phyloP scores from a whole-genome alignment of 225 moss, liverwort and hornwort genomes.

The Asterella californica region DNA sequence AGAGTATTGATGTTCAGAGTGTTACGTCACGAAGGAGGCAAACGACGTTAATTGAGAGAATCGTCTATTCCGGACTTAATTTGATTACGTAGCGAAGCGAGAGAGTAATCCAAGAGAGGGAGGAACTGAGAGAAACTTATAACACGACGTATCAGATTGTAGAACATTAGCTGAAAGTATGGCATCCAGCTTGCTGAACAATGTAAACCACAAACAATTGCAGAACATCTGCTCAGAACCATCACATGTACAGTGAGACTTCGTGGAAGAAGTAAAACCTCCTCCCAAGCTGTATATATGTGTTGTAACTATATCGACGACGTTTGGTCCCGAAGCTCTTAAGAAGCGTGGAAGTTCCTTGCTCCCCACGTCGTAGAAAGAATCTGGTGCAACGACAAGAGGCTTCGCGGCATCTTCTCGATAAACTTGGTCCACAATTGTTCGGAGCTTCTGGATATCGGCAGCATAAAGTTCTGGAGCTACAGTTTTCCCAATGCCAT shows the following conservation, averaged over 20 bases:
- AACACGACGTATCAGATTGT: neutral
- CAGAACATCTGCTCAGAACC: neutral
- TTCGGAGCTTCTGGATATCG: slow-evolving; percentile 55
- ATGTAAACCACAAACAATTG: too few relatives aligned
- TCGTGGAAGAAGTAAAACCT: slow-evolving; percentile 39
- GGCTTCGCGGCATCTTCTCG: slow-evolving; percentile 36
- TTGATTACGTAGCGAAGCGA: too few relatives aligned
- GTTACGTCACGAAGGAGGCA: neutral
- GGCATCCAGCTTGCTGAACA: too few relatives aligned
- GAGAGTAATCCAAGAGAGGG: too few relatives aligned
- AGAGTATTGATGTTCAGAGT: neutral
- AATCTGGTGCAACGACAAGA: slow-evolving; percentile 68
- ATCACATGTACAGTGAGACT: neutral
- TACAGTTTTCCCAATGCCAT: slow-evolving; percentile 41
- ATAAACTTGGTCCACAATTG: slow-evolving; percentile 51
- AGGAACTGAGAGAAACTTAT: neutral
- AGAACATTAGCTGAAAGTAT: too few relatives aligned
- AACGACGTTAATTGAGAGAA: too few relatives aligned
- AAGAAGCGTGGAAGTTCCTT: slow-evolving; percentile 50
- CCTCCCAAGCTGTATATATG: slow-evolving; percentile 91
- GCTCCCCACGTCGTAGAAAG: slow-evolving; percentile 44
- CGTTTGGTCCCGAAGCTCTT: slow-evolving; percentile 50
- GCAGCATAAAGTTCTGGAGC: slow-evolving; percentile 60
- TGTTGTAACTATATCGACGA: slow-evolving; percentile 72
- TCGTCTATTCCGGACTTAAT: too few relatives aligned